Conservation (phyloP, 805 yeast species). For the Komagataella mondaviorum region DNA sequence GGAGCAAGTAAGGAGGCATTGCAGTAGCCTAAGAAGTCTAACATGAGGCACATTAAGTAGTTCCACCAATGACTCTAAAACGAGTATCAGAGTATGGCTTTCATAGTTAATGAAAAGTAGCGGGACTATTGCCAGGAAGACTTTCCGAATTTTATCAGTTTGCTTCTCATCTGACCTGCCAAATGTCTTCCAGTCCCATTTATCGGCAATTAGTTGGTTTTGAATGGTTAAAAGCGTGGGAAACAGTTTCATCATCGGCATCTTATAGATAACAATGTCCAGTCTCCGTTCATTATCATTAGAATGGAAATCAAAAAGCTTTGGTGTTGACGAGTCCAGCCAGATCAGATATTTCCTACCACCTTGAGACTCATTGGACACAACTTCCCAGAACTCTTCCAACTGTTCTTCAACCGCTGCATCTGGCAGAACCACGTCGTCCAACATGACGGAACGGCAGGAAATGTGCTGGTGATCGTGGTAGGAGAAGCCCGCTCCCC, state of each 20-base stretch:
- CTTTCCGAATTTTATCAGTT: neutral
- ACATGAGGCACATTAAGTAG: neutral
- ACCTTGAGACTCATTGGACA: neutral
- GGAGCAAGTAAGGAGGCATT: conserved; percentile 10
- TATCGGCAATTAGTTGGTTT: neutral
- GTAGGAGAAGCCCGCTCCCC: neutral
- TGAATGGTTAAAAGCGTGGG: neutral
- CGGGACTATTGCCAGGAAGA: conserved; percentile 9
- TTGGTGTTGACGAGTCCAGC: neutral
- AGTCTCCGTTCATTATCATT: neutral
- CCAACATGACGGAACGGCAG: neutral
- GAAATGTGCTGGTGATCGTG: neutral
- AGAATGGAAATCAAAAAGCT: neutral
- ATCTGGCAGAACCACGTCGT: neutral
- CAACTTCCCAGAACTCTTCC: neutral
- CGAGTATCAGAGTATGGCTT: conserved; percentile 11
- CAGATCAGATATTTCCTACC: neutral
- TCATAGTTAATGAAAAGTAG: conserved; percentile 15
- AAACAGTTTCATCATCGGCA: neutral
- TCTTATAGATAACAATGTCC: neutral
- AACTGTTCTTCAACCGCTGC: neutral
- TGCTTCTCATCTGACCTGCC: neutral
- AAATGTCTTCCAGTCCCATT: neutral
- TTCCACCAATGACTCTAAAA: neutral
- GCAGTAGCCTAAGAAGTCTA: neutral